Conservation (phyloP, 2,329 filamentous ascomycete genomes). For the Ceratocystis alfenasii region DNA sequence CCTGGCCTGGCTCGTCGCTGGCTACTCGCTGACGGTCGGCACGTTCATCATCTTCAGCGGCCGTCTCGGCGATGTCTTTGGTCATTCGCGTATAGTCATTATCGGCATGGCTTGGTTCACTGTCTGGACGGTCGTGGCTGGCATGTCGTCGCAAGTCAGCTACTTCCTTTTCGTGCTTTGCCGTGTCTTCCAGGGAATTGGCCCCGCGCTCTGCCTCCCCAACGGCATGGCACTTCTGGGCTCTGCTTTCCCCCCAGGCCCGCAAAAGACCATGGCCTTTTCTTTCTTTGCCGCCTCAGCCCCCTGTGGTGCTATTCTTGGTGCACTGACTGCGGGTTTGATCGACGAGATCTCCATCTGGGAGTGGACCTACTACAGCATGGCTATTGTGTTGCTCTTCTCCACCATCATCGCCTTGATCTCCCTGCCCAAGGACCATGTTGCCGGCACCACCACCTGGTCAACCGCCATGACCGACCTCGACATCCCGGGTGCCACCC, state of each 20-base stretch:
- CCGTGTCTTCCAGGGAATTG: constrained; percentile 48
- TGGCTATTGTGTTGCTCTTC: constrained; percentile 27
- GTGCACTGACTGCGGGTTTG: constrained; percentile 33
- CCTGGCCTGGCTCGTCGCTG: constrained; percentile 46
- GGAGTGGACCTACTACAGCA: constrained; percentile 39
- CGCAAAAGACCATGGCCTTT: constrained; percentile 49
- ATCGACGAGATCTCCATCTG: constrained; percentile 35
- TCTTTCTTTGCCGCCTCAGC: constrained; percentile 37
- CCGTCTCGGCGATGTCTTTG: constrained; percentile 45
- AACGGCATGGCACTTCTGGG: constrained; percentile 54
- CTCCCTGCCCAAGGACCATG: constrained; percentile 29
- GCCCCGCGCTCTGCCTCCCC: constrained; percentile 50
- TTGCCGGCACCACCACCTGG: neutral
- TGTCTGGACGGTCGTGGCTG: constrained; percentile 40
- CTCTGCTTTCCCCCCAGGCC: constrained; percentile 43
- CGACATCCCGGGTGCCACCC: constrained; percentile 32
- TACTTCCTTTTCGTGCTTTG: constrained; percentile 31
- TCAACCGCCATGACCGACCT: constrained; percentile 24
- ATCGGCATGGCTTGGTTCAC: constrained; percentile 44
- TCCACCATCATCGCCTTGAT: constrained; percentile 29
- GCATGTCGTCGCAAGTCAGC: constrained; percentile 35
- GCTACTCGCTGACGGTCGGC: constrained; percentile 44
- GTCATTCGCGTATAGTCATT: constrained; percentile 44
- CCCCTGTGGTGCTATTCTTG: constrained; percentile 36
- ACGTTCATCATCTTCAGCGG: constrained; percentile 48